Evolutionary conservation across 2,329 filamentous ascomycete species (phyloP), one percentile per base, ranked within the genome.

Genomic region (Dothidotthia symphoricarpi): DNA sequence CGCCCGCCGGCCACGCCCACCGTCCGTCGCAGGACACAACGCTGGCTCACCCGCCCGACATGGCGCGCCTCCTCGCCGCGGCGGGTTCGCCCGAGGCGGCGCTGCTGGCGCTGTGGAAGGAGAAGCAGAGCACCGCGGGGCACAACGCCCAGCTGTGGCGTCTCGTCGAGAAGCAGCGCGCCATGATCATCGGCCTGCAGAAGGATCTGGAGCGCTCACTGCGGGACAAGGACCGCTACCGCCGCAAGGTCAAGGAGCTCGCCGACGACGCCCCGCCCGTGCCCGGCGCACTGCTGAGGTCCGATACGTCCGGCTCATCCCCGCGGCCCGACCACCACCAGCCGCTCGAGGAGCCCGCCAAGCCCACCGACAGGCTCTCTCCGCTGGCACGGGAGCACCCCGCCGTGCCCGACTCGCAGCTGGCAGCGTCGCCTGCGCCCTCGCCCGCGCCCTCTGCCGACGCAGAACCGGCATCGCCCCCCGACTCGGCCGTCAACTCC

Each of bases 121-220:
- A 98, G 63, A 97, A 96, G 66, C 82, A 91, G 47, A 86, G 88
- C 32, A 86, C 89, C 37, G 81, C 87, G 4, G 85, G 88, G 52
- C 93, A 97, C 61, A 97, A 97, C 63, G 76, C 83, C 13, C 91
- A 98, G 64, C 71, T 98, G 57, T 98, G 93, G 93, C 84, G 89
- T 34, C 72, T 98, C 31, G 89, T 98, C 33, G 91, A 97, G 66
- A 97, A 98, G 71, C 93, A 98, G 67, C 79, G 91, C 46, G 82
- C 88, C 12, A 90, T 98, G 82, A 89, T 98, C 37, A 69, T 95
- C 14, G 91, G 90, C 6, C 75, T 98, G 47, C 96, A 97, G 61
- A 95, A 93, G 66, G 93, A 98, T 63, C 73, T 98, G 10, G 91
- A 97, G 67, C 81, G 87, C 35, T 83, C 90, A 1, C 68, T 95